Base-by-base conservation (phyloP, 768 basidiomycete species). In the Auricularia sp. region DNA sequence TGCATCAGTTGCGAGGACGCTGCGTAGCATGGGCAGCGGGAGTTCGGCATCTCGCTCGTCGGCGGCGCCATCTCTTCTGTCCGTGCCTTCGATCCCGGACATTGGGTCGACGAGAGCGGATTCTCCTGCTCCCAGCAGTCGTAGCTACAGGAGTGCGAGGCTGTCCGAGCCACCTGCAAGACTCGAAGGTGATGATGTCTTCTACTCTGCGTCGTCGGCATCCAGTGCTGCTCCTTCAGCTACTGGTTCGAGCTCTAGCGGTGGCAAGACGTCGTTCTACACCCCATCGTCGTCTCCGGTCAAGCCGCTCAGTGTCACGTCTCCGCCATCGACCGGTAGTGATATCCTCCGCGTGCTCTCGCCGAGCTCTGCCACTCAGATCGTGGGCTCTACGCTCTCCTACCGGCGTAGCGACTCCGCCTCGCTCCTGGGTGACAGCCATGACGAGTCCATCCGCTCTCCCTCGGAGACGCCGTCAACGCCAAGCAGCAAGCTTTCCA, bases 351-450 rank as follows among this genome's bases (percentile, higher is more conserved):
- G 56, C 7, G 56, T 59, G 1, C 42, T 67, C 7, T 56, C 67
- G 29, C 54, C 67, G 7, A 66, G 42, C 61, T 65, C 63, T 21
- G 78, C 75, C 10, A 85, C 84, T 0, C 76, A 81, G 36, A 72
- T 82, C 33, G 72, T 79, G 3, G 70, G 83, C 0, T 84, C 85
- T 0, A 81, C 83, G 2, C 69, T 84, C 37, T 83, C 83, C 0
- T 81, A 80, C 63, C 74, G 82, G 6, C 75, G 83, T 11, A 79
- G 82, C 8, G 78, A 81, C 21, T 83, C 84, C 14, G 80, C 80
- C 1, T 87, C 86, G 1, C 79, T 82, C 63, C 73, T 85, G 6
- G 82, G 83, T 1, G 83, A 85, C 67, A 84, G 84, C 6, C 82
- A 82, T 0, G 39, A 42, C 62, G 80, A 76, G 37, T 66, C 66